Evolutionary conservation across 768 basidiomycete species (phyloP).

Genomic region (Solioccasus polychromus): DNA sequence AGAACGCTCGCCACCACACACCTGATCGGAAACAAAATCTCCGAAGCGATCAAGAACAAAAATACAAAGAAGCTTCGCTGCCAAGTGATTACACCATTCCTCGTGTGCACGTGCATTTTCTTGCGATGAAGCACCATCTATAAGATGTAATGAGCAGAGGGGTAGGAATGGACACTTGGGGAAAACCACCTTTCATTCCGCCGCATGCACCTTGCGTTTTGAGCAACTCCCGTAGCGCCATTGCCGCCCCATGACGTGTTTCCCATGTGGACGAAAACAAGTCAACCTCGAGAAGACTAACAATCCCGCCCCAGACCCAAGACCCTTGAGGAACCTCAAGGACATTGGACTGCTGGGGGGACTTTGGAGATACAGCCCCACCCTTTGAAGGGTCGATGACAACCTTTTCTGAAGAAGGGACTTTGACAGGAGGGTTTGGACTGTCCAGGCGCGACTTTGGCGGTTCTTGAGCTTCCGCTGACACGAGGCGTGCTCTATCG

Average conservation of each 20-base stretch:
- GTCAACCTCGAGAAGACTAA: conserved; percentile 76
- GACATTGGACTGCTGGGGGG: conserved; percentile 71
- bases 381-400: conserved; percentile 80
- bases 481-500: conserved; percentile 69
- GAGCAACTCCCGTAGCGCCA: conserved; percentile 86
- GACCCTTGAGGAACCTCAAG: conserved; percentile 70
- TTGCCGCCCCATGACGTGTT: conserved; percentile 87
- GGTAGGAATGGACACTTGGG: not conserved
- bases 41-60: conserved; percentile 97
- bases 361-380: conserved; percentile 78
- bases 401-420: conserved; percentile 55
- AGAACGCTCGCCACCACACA: conserved; percentile 17
- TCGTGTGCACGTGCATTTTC: conserved; percentile 73
- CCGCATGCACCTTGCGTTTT: conserved; percentile 80
- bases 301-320: conserved; percentile 88
- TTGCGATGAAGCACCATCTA: conserved; percentile 49
- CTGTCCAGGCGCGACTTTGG: conserved; percentile 57
- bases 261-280: conserved; percentile 90
- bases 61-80: conserved; percentile 81
- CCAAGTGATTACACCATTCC: conserved; percentile 86
- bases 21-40: conserved; percentile 94
- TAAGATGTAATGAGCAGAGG: conserved; percentile 3
- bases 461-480: conserved; percentile 52
- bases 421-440: conserved; percentile 43
- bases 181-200: conserved; percentile 67